Conservation (phyloP, 176 grass and related monocot species). For the Puccinellia tenuiflora region DNA sequence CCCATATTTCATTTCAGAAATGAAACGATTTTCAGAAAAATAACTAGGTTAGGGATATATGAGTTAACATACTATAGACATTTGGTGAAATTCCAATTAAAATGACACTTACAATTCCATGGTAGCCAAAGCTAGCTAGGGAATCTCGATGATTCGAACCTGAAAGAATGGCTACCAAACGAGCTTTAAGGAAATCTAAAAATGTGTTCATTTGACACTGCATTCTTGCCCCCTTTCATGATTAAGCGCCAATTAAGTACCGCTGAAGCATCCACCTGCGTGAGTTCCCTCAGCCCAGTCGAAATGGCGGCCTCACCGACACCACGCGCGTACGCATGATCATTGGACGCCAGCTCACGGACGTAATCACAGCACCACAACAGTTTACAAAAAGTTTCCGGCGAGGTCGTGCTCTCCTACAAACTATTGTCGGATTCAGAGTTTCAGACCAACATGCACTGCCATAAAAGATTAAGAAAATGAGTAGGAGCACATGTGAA, state of each 20-base stretch:
- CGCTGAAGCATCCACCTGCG: background rate
- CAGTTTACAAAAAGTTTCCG: background rate
- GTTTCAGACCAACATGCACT: conserved; percentile 1
- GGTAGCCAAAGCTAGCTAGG: no score
- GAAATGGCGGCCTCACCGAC: conserved; percentile 26
- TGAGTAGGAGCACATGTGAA: background rate
- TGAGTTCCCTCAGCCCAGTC: background rate
- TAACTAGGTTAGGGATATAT: no score
- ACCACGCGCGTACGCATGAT: background rate
- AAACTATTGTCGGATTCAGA: conserved; percentile 22
- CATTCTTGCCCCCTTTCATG: background rate
- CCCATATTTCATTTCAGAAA: no score
- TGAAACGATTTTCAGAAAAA: no score
- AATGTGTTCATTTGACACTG: no score
- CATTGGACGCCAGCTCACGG: background rate
- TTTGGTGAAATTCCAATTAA: no score
- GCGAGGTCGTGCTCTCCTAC: background rate
- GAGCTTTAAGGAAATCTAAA: no score
- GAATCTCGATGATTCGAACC: no score
- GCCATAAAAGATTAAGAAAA: background rate
- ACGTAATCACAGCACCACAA: conserved; percentile 11
- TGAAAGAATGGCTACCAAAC: no score
- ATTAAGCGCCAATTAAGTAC: conserved; percentile 12
- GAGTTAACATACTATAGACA: no score
- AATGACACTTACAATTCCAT: no score